Evolutionary conservation across 768 basidiomycete species (phyloP).

Genomic region (Kwoniella botswanensis): DNA sequence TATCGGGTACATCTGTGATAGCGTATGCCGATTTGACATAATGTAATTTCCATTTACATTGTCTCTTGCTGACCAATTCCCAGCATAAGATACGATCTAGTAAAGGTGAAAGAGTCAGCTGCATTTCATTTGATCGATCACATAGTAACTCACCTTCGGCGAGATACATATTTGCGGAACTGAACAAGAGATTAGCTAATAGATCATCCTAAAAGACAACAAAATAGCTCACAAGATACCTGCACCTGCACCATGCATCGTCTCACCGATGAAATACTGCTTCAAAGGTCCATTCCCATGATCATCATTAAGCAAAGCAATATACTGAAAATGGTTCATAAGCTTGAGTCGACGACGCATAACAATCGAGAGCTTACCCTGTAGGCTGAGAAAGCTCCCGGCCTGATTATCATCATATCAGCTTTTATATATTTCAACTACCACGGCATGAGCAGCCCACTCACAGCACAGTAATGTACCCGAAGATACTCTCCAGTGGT

Average conservation of each 20-base stretch:
- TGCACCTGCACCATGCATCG: constrained; percentile 65
- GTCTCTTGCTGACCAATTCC: constrained; percentile 95
- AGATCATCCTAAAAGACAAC: background rate
- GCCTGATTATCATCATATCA: constrained; percentile 51
- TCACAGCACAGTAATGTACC: constrained; percentile 81
- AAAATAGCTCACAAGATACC: constrained; percentile 55
- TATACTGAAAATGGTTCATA: constrained; percentile 60
- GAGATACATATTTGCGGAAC: constrained; percentile 65
- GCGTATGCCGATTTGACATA: constrained; percentile 95
- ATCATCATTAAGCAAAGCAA: constrained; percentile 84
- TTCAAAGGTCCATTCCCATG: constrained; percentile 85
- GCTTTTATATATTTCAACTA: background rate
- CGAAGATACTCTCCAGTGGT: constrained; percentile 65
- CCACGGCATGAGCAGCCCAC: constrained; percentile 10
- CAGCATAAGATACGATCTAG: constrained; percentile 84
- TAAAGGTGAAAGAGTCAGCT: background rate
- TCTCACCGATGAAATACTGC: constrained; percentile 97
- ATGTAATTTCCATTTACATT: constrained; percentile 87
- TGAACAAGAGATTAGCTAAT: constrained; percentile 4
- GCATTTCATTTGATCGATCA: background rate
- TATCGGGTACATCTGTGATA: constrained; percentile 90
- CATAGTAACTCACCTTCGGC: constrained; percentile 68
- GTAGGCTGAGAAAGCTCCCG: constrained; percentile 91
- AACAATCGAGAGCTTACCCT: constrained; percentile 54
- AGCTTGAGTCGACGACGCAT: background rate